Base-by-base conservation (phyloP, 495 filamentous ascomycete species). In the Evernia prunastri region DNA sequence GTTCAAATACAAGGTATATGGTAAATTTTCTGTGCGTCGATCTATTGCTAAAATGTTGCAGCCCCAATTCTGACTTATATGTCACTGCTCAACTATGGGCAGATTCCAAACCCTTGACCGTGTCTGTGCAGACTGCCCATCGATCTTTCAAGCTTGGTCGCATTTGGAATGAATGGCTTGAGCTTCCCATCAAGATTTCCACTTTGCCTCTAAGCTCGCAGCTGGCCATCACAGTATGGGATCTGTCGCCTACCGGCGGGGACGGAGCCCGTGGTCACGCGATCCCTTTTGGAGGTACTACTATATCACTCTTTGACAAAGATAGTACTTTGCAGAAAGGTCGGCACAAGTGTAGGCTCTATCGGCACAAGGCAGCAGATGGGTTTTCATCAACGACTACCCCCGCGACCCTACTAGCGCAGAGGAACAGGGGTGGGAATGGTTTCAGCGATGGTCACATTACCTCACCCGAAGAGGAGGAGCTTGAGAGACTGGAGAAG, bases 161-260 rank as follows among this genome's bases (percentile, higher is more conserved):
- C 69, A 82, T 77, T 70, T 99, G 94, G 94, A 92, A 93, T 72
- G 94, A 99, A 77, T 99, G 95, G 95, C 82, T 99, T 35, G 84
- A 85, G 15, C 75, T 99, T 56, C 93, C 95, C 17, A 84, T 96
- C 69, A 82, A 81, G 3, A 91, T 96, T 67, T 86, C 89, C 54
- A 86, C 87, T 57, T 81, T 93, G 5, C 91, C 92, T 27, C 76
- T 88, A 35, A 87, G 86, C 63, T 83, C 91, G 3, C 89, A 91
- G 69, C 81, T 99, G 36, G 94, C 95, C 15, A 89, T 99, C 54
- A 99, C 94, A 15, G 76, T 97, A 60, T 97, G 94, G 95, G 94
- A 99, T 70, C 73, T 97, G 29, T 94, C 90, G 9, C 91, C 92
- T 6, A 83, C 86, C 25, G 85, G 86, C 36, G 83, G 86, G 40